Conservation (phyloP, 2,329 filamentous ascomycete genomes). For the Septoria petroselini region DNA sequence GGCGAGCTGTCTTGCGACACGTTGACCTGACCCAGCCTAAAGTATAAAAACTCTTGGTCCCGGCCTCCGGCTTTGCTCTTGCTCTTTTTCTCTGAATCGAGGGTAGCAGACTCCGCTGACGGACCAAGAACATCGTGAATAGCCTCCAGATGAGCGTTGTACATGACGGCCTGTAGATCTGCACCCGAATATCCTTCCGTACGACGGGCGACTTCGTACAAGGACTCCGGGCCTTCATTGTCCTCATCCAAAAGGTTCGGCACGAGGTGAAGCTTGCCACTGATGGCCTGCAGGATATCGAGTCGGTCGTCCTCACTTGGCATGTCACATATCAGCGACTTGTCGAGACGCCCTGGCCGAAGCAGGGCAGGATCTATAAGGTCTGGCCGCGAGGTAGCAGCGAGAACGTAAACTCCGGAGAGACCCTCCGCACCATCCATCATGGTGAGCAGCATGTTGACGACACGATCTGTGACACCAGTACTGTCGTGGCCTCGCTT, state of each 20-base stretch:
- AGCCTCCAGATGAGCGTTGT: conserved; percentile 93
- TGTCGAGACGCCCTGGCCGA: conserved; percentile 87
- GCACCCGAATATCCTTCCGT: conserved; percentile 93
- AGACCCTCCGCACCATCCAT: conserved; percentile 98
- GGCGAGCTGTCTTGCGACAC: conserved; percentile 5
- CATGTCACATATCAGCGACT: conserved; percentile 87
- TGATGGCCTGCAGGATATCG: conserved; percentile 85
- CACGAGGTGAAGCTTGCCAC: conserved; percentile 72
- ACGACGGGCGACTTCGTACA: conserved; percentile 70
- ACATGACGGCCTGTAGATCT: conserved; percentile 89
- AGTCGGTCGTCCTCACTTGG: conserved; percentile 74
- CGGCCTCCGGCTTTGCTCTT: background rate
- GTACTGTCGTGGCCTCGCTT: conserved; percentile 97
- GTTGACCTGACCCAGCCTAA: conserved; percentile 10
- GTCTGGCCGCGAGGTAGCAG: conserved; percentile 89
- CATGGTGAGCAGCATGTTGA: conserved; percentile 96
- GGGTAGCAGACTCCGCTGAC: conserved; percentile 30
- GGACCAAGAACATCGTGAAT: conserved; percentile 83
- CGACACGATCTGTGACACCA: conserved; percentile 96
- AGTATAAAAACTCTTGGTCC: conserved; percentile 24
- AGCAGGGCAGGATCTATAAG: conserved; percentile 92
- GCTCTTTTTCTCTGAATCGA: conserved; percentile 36
- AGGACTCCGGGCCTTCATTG: conserved; percentile 28
- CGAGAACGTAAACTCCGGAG: conserved; percentile 91
- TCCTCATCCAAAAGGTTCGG: conserved; percentile 55